Base-by-base conservation (phyloP, 352 stramenopile species). In the Globisporangium spiculum region DNA sequence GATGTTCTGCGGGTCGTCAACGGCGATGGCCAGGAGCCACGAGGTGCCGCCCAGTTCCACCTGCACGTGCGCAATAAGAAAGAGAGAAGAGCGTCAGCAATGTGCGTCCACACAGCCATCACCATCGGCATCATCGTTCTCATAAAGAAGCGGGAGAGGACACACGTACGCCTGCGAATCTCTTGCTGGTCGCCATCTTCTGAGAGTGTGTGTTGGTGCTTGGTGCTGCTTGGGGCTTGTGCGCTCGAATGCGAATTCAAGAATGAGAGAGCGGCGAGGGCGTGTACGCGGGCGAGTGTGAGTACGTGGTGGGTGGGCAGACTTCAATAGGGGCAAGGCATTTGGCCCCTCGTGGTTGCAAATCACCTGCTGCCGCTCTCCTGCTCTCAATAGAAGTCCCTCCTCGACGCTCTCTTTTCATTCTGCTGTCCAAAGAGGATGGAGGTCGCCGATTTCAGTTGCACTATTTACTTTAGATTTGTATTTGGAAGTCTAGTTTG, bases 21-120 rank as follows among this genome's bases (percentile, higher is more conserved):
- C 77, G 16, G 94, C 95, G 44, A 99, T 92, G 26, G 94, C 94
- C 32, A 97, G 82, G 34, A 97, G 78, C 87, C 97, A 99, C 59
- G 95, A 97, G 36, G 96, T 99, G 38, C 97, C 97, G 56, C 97
- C 97, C 55, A 97, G 89, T 87, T 99, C 97, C 26, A 99, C 74
- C 75, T 83, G 41, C 54, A 44, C 3, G 20, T 27, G 7, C 27
- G 16, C 41, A 50, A 44, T 26, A 41, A 54, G 32, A 52, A 36
- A 57, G n/a, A 57, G 27, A 67, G 34, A 53, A 32, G 30, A 50
- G 18, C 22, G 34, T 68, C 20, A 67, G 30, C 30, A 6, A 20
- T 14, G 48, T 32, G 26, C 18, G 4, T 60, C 2, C 14, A 32
- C 26, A 60, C 16, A 41, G 18, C 22, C 18, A 30, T 4, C 14